A percentile compares a stretch with the other conserved stretches of the same genome.
phyloP scores from a whole-genome alignment of 257 asterid genomes.

The Gynochthodes officinalis region DNA sequence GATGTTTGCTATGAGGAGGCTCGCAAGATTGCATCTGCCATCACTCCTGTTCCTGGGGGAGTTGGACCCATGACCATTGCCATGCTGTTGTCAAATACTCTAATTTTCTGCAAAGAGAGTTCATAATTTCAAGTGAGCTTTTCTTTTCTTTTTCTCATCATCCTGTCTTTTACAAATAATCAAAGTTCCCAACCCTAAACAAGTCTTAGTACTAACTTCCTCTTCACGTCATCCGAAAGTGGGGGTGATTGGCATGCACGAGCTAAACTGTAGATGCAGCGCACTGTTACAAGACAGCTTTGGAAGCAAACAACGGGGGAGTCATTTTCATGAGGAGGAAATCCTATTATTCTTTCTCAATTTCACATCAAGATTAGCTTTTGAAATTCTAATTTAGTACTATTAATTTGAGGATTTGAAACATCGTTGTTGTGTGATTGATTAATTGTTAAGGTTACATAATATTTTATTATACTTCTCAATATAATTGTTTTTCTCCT shows the following conservation, averaged over 20 bases:
- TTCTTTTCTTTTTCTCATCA: conserved; percentile 1
- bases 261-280: background rate
- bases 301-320: background rate
- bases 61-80: conserved; percentile 99
- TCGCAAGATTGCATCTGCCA: conserved; percentile 81
- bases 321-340: background rate
- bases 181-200: background rate
- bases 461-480: no score
- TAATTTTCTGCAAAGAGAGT: conserved; percentile 76
- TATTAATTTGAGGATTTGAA: background rate
- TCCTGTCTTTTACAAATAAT: background rate
- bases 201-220: background rate
- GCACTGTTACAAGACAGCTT: no score
- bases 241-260: background rate
- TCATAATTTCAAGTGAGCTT: conserved; percentile 44
- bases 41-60: conserved; percentile 96
- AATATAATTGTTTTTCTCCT: no score
- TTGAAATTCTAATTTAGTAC: no score
- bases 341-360: no score
- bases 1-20: conserved; percentile 95
- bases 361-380: background rate
- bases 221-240: background rate
- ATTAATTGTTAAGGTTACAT: no score
- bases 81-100: conserved; percentile 91
- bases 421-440: no score